Evolutionary conservation across 2,329 filamentous ascomycete genomes (phyloP), one percentile per base, ranked within the genome.

Genomic region (Fusarium mexicanum): DNA sequence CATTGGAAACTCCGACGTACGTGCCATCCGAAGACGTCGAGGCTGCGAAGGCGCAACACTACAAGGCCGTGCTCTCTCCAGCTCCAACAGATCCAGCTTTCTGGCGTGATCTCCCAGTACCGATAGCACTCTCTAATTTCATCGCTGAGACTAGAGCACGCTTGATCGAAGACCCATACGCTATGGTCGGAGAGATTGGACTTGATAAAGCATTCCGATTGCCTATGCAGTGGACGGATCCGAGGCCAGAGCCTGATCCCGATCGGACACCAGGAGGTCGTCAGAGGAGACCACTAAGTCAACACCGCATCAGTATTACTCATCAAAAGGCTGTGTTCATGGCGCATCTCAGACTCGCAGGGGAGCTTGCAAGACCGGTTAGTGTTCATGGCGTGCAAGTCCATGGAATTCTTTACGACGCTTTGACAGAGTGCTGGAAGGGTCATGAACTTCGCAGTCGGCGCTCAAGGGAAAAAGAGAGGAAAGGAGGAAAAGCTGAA

Each of bases 111-210:
- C 84, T 94, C 2, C 90, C 91, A 0, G 83, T 87, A 18, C 91
- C 92, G 1, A 83, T 81, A 5, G 85, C 90, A 1, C 85, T 94
- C 11, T 89, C 87, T 0, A 65, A 79, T 1, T 91, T 91, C 68
- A 81, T 93, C 2, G 71, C 81, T 0, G 85, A 90, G 71, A 92
- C 90, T 0, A 86, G 86, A 17, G 71, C 72, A 3, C 85, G 90
- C 20, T 84, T 95, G 1, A 75, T 86, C 22, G 82, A 83, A 12
- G 86, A 91, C 61, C 91, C 90, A 3, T 78, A 87, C 3, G 91
- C 92, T 1, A 85, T 95, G 3, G 84, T 95, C 2, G 93, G 93
- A 8, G 93, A 95, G 81, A 88, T 95, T 24, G 93, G 93, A 0
- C 80, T 95, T 3, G 93, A 95, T 80, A 92, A 91, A 73, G 87